Evolutionary conservation across 1,284 basidiomycete species (phyloP).

Genomic region (Apiotrichum domesticum): DNA sequence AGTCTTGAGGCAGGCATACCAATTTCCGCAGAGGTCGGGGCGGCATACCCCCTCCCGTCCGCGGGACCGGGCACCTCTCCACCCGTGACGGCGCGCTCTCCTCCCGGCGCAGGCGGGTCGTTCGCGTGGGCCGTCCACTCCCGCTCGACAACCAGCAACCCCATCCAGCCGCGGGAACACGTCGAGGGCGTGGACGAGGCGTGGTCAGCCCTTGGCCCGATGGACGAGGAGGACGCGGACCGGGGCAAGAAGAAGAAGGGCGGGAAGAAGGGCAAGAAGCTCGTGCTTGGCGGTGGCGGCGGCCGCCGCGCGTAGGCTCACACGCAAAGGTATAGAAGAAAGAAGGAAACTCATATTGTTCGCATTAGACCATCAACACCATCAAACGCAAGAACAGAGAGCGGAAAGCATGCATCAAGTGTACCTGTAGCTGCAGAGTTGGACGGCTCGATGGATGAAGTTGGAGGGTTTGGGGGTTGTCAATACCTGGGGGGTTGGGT

Average conservation of each 20-base stretch:
- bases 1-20: conserved; percentile 1
- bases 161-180: not conserved
- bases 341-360: not conserved
- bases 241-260: conserved; percentile 15
- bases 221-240: not conserved
- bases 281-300: conserved; percentile 15
- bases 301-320: conserved; percentile 13
- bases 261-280: conserved; percentile 18
- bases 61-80: not conserved
- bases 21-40: conserved; percentile 1
- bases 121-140: conserved; percentile 16
- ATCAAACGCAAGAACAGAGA: not conserved
- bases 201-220: conserved; percentile 1
- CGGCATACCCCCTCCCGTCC: conserved; percentile 6
- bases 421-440: too few species aligned
- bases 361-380: not conserved
- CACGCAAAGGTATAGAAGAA: not conserved
- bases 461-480: too few species aligned
- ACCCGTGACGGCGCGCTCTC: not conserved
- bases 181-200: conserved; percentile 11
- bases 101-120: not conserved
- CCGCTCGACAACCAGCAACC: not conserved
- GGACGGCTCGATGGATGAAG: too few species aligned
- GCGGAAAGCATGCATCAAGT: too few species aligned
- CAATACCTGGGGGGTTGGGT: too few species aligned